These are phyloP conservation scores for Herpotrichia juniperi DNA, from an alignment of 2,329 filamentous ascomycete species.

Conservation along the genomic window DNA sequence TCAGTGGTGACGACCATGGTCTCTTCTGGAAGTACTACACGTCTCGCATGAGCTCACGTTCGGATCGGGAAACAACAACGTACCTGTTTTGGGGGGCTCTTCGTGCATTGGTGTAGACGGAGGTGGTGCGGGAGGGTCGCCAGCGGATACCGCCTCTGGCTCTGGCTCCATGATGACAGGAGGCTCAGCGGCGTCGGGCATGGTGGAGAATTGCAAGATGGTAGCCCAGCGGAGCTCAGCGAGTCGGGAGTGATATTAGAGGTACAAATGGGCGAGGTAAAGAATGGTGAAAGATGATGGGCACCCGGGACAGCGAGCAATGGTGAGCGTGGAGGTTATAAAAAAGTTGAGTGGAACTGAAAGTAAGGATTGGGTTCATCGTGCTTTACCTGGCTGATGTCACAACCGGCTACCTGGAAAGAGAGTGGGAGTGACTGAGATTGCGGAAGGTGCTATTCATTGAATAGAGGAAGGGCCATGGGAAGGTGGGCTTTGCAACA, in stretches of 20 bases:
- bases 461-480: too few relatives aligned
- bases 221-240: slow-evolving; percentile 15
- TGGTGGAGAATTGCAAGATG: slow-evolving; percentile 3
- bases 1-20: slow-evolving; percentile 19
- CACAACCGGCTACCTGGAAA: too few relatives aligned
- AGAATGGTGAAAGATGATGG: slow-evolving; percentile 11
- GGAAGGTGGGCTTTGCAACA: too few relatives aligned
- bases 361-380: too few relatives aligned
- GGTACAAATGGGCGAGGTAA: slow-evolving; percentile 8
- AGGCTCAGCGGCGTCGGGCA: slow-evolving; percentile 12
- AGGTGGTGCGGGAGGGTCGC: slow-evolving; percentile 18
- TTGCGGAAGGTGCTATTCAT: too few relatives aligned
- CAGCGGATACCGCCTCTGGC: slow-evolving; percentile 2
- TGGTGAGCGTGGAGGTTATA: neutral
- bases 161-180: slow-evolving; percentile 12
- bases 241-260: slow-evolving; percentile 11
- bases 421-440: too few relatives aligned
- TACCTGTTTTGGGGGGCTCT: slow-evolving; percentile 15
- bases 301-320: neutral
- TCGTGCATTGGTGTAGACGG: slow-evolving; percentile 19
- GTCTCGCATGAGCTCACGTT: neutral
- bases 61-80: neutral
- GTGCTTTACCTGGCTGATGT: too few relatives aligned
- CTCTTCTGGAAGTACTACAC: slow-evolving; percentile 11
- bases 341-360: too few relatives aligned